A percentile compares a stretch with the other conserved stretches of the same genome.
Conservation (phyloP, 768 basidiomycete species). For the Termitomyces heimii region DNA sequence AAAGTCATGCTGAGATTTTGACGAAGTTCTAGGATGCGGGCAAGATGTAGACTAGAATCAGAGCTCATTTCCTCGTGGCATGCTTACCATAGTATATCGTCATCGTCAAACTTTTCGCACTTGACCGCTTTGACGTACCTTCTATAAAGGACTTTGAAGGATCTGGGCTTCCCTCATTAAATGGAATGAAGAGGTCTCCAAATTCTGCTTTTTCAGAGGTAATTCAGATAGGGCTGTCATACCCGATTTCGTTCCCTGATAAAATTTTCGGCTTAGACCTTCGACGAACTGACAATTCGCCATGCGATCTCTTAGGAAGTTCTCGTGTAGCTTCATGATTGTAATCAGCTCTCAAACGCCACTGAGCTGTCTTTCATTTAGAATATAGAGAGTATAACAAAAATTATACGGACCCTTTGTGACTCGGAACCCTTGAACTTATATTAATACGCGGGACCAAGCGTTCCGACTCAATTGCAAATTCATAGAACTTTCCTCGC, state of each 20-base stretch:
- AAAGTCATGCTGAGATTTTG: constrained; percentile 22
- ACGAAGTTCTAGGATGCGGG: constrained; percentile 16
- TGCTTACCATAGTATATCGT: constrained; percentile 14
- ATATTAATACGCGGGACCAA: not conserved
- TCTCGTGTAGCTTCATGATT: constrained; percentile 38
- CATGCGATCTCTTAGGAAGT: constrained; percentile 35
- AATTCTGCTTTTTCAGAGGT: constrained; percentile 21
- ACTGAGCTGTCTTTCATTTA: not conserved
- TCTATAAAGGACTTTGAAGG: constrained; percentile 19
- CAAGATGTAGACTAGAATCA: constrained; percentile 2
- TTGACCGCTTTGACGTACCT: constrained; percentile 17
- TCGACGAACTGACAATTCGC: constrained; percentile 26
- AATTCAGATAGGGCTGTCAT: constrained; percentile 31
- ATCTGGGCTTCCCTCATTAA: constrained; percentile 27
- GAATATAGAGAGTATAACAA: not conserved
- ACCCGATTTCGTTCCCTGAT: constrained; percentile 23
- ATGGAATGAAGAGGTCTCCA: constrained; percentile 26
- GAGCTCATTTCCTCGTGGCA: not conserved
- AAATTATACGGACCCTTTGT: not conserved
- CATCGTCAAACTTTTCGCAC: constrained; percentile 15
- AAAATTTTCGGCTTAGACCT: constrained; percentile 9
- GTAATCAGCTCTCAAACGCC: constrained; percentile 36
- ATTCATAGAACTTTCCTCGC: not conserved
- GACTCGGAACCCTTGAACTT: not conserved
- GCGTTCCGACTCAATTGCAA: not conserved